phyloP scores from a whole-genome alignment of 2,329 filamentous ascomycete genomes.

The Aspergillus neoniger region DNA sequence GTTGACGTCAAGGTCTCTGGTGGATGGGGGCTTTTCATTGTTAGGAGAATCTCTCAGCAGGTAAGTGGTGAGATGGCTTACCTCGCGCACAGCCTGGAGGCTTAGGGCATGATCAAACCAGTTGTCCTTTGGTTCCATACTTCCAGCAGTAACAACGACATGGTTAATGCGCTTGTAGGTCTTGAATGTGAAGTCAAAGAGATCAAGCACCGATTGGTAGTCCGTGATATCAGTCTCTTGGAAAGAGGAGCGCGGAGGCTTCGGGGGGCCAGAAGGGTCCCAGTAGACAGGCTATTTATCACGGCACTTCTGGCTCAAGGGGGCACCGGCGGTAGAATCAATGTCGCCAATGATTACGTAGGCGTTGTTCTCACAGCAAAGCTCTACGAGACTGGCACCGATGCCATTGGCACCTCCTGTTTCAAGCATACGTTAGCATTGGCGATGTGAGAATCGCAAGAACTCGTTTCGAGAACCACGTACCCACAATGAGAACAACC shows the following conservation, averaged over 20 bases:
- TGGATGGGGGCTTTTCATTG: slow-evolving; percentile 28
- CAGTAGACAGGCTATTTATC: slow-evolving; percentile 20
- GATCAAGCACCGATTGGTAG: slow-evolving; percentile 48
- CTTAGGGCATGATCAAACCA: slow-evolving; percentile 51
- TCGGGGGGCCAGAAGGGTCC: slow-evolving; percentile 19
- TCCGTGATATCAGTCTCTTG: slow-evolving; percentile 48
- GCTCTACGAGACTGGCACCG: slow-evolving; percentile 44
- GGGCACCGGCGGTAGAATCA: slow-evolving; percentile 35
- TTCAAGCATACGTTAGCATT: background rate
- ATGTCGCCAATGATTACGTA: slow-evolving; percentile 50
- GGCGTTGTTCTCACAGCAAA: slow-evolving; percentile 42
- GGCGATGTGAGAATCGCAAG: no score
- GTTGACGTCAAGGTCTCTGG: slow-evolving; percentile 51
- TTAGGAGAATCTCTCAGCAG: background rate
- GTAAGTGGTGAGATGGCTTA: slow-evolving; percentile 16
- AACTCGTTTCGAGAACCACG: background rate
- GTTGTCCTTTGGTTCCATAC: slow-evolving; percentile 45
- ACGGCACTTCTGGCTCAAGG: slow-evolving; percentile 25
- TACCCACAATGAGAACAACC: slow-evolving; percentile 24
- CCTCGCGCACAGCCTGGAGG: slow-evolving; percentile 46
- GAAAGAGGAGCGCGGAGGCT: slow-evolving; percentile 37
- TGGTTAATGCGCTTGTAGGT: slow-evolving; percentile 53
- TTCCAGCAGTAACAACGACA: slow-evolving; percentile 52
- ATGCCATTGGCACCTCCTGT: slow-evolving; percentile 50
- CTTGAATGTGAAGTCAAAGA: slow-evolving; percentile 51